Conservation (phyloP, 768 basidiomycete species). For the Clitopilus hobsonii region DNA sequence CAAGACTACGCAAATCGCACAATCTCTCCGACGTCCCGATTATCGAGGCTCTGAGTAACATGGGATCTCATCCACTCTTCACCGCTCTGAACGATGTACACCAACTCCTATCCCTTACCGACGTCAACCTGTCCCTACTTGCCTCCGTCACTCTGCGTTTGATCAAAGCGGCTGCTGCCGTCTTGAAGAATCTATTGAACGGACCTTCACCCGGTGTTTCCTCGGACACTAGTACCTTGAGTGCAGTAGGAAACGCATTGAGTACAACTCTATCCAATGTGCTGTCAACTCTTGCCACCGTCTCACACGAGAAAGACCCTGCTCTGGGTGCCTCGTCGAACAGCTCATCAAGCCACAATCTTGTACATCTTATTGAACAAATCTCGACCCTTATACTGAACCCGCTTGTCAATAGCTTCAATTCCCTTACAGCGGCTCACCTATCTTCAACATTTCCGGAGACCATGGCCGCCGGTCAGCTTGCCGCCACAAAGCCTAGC, state of each 20-base stretch:
- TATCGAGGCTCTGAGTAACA: neutral
- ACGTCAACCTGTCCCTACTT: slow-evolving; percentile 18
- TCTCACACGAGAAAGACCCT: neutral
- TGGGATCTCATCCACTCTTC: neutral
- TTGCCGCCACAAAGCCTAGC: slow-evolving; percentile 1
- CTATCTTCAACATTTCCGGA: slow-evolving; percentile 10
- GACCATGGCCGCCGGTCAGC: slow-evolving; percentile 1
- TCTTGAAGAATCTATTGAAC: slow-evolving; percentile 8
- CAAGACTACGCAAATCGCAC: neutral
- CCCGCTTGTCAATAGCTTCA: slow-evolving; percentile 12
- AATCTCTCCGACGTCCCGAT: too few relatives aligned
- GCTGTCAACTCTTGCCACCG: slow-evolving; percentile 12
- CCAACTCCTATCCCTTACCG: slow-evolving; percentile 20
- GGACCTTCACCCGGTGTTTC: neutral
- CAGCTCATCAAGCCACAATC: slow-evolving; percentile 3
- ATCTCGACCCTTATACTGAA: slow-evolving; percentile 10
- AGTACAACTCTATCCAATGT: slow-evolving; percentile 13
- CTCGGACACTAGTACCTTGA: slow-evolving; percentile 15
- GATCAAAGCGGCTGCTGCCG: slow-evolving; percentile 20
- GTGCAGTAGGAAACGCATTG: slow-evolving; percentile 13
- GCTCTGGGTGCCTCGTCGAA: slow-evolving; percentile 2
- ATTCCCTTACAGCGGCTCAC: slow-evolving; percentile 9
- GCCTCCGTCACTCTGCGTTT: slow-evolving; percentile 23
- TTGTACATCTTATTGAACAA: slow-evolving; percentile 12
- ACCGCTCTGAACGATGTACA: slow-evolving; percentile 23